Evolutionary conservation across 2,329 filamentous ascomycete species (phyloP).

Genomic region (Ascochyta koolunga): DNA sequence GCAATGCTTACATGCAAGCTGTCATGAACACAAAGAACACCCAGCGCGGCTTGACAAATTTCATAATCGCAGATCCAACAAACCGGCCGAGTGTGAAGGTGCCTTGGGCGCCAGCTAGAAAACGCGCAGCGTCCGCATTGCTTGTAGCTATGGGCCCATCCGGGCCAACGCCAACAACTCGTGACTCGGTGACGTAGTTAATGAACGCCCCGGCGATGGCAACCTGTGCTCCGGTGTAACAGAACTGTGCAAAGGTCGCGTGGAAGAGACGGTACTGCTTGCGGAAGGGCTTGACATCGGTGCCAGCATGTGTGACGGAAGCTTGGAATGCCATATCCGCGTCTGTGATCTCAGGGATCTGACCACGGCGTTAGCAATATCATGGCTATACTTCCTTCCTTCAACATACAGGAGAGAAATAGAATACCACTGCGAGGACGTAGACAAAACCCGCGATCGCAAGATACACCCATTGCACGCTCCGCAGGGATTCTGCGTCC

Average conservation of each 20-base stretch:
- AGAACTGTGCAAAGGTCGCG: conserved; percentile 77
- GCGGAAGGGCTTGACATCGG: conserved; percentile 57
- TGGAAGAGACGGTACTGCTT: conserved; percentile 77
- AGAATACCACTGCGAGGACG: conserved; percentile 63
- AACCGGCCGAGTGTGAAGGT: conserved; percentile 77
- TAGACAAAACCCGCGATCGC: conserved; percentile 67
- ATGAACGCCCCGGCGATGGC: conserved; percentile 56
- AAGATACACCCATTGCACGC: conserved; percentile 70
- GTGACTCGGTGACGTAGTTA: conserved; percentile 58
- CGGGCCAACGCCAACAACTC: conserved; percentile 16
- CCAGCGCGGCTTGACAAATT: conserved; percentile 68
- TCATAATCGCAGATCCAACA: conserved; percentile 69
- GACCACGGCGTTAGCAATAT: not conserved
- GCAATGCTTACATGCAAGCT: conserved; percentile 59
- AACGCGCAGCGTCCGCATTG: conserved; percentile 66
- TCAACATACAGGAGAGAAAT: conserved; percentile 52
- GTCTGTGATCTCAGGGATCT: conserved; percentile 25
- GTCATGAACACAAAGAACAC: conserved; percentile 73
- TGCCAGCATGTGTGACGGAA: conserved; percentile 40
- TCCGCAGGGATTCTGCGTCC: conserved; percentile 58
- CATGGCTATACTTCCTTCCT: no score
- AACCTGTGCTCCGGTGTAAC: conserved; percentile 77
- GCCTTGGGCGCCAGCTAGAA: conserved; percentile 75
- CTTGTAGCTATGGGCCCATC: conserved; percentile 25
- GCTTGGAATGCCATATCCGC: conserved; percentile 64